Percentiles rank a stretch among this genome's conserved stretches.
Conservation (phyloP, 208 protist genomes). For the Crithidia acanthocephali region DNA sequence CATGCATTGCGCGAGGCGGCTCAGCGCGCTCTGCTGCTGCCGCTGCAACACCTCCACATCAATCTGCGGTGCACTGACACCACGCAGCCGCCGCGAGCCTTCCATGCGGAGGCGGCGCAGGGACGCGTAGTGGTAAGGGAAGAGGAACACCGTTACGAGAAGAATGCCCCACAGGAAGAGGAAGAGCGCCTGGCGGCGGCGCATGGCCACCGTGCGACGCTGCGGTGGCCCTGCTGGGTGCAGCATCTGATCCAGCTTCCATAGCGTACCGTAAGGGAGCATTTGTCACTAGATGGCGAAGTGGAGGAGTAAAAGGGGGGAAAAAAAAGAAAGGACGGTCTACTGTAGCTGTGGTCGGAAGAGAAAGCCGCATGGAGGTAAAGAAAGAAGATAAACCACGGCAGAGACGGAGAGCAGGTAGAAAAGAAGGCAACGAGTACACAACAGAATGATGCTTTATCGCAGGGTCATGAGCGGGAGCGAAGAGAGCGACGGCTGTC, state of each 20-base stretch:
- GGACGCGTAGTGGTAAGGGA: conserved; percentile 46
- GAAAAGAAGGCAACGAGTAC: too few relatives aligned
- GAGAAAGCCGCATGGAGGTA: too few relatives aligned
- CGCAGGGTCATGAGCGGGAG: too few relatives aligned
- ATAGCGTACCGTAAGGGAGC: conserved; percentile 61
- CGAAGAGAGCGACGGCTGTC: too few relatives aligned
- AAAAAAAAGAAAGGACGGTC: too few relatives aligned
- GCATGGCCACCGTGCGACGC: conserved; percentile 34
- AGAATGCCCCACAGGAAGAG: conserved; percentile 39
- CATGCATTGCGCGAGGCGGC: conserved; percentile 5
- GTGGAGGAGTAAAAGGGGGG: background rate
- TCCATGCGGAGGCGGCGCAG: conserved; percentile 36
- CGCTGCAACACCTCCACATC: conserved; percentile 5
- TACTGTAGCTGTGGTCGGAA: too few relatives aligned
- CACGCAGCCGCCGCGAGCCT: conserved; percentile 20
- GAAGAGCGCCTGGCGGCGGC: conserved; percentile 45
- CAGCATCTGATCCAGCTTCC: conserved; percentile 60
- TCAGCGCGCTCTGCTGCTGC: conserved; percentile 12
- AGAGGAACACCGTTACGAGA: conserved; percentile 49
- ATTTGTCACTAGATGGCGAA: conserved; percentile 15
- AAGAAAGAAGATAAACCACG: too few relatives aligned
- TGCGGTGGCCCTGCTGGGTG: conserved; percentile 37
- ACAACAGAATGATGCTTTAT: too few relatives aligned
- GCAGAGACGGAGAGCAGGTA: too few relatives aligned
- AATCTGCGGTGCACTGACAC: conserved; percentile 13